phyloP scores from a whole-genome alignment of 2,329 filamentous ascomycete species.

The Fusarium vanettenii region DNA sequence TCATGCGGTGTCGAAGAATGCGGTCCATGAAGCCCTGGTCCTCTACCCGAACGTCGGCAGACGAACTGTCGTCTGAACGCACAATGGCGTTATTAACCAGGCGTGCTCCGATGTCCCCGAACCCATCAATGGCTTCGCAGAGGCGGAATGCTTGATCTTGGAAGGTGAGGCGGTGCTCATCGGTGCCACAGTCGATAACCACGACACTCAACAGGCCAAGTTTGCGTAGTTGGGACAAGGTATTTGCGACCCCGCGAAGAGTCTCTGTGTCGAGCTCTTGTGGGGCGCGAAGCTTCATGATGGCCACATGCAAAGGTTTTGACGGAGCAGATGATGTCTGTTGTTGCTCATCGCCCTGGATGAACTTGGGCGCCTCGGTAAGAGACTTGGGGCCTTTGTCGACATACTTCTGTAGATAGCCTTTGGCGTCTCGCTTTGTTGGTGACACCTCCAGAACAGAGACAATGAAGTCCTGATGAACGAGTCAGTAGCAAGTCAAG shows the following conservation, averaged over 20 bases:
- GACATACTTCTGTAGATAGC: conserved; percentile 88
- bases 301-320: conserved; percentile 71
- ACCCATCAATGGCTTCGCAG: conserved; percentile 77
- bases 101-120: conserved; percentile 75
- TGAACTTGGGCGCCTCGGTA: conserved; percentile 47
- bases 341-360: conserved; percentile 46
- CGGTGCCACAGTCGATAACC: conserved; percentile 77
- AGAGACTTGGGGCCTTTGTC: conserved; percentile 45
- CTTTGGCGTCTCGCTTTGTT: conserved; percentile 91
- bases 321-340: conserved; percentile 21
- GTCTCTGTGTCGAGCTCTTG: conserved; percentile 76
- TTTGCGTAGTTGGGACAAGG: conserved; percentile 83
- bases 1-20: conserved; percentile 48
- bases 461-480: conserved; percentile 81
- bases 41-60: conserved; percentile 45
- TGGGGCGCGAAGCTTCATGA: conserved; percentile 85
- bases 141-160: conserved; percentile 78
- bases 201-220: conserved; percentile 86
- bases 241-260: conserved; percentile 81
- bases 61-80: conserved; percentile 6
- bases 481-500: conserved; percentile 13
- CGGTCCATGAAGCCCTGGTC: conserved; percentile 48
- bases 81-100: conserved; percentile 65
- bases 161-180: conserved; percentile 55
- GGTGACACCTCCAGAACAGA: conserved; percentile 89